Evolutionary conservation across 805 yeast genomes (phyloP), one percentile per base, ranked within the genome.

Genomic region (Jamesozyma piceae): DNA sequence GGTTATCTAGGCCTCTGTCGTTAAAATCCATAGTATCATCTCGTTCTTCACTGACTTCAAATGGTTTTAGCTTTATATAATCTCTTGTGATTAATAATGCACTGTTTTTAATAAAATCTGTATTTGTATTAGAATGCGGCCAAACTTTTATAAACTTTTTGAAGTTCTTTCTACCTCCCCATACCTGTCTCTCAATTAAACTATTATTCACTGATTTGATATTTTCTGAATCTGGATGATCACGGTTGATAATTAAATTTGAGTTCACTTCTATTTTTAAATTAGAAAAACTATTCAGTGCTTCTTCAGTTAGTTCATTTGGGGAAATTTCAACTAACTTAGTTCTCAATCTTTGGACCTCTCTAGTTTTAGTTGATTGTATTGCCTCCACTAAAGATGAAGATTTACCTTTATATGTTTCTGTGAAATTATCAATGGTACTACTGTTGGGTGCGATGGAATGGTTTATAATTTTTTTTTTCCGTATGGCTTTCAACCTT

Each of bases 131-230:
- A 10, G 38, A 32, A 19, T 43, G 46, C 10, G 63, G 59, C 43
- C 58, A 44, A 21, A 47, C 49, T 39, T 67, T 68, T 2, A 57
- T 58, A 53, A 71, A 71, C 4, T 46, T 55, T 42, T 71, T 71
- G 46, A 64, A 69, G 46, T 69, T 69, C 44, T 62, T 67, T 11
- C 72, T 47, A 1, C 54, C 58, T 18, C 49, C 41, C 64, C 67
- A 60, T 15, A 48, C 49, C 1, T 47, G 43, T 31, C 46, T 43
- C 19, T 30, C 32, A 26, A 38, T 43, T 14, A 8, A 26, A 3
- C 17, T 8, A 11, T 20, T 24, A n/a, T 20, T 30, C n/a, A n/a
- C n/a, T 11, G 15, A 9, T 9, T 34, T 14, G 14, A 10, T n/a
- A 21, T 9, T 11, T 11, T n/a, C n/a, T 6, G 10, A 6, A 15